Evolutionary conservation across 2,329 filamentous ascomycete genomes (phyloP), one percentile per base, ranked within the genome.

Genomic region (Aspergillus clavatus): DNA sequence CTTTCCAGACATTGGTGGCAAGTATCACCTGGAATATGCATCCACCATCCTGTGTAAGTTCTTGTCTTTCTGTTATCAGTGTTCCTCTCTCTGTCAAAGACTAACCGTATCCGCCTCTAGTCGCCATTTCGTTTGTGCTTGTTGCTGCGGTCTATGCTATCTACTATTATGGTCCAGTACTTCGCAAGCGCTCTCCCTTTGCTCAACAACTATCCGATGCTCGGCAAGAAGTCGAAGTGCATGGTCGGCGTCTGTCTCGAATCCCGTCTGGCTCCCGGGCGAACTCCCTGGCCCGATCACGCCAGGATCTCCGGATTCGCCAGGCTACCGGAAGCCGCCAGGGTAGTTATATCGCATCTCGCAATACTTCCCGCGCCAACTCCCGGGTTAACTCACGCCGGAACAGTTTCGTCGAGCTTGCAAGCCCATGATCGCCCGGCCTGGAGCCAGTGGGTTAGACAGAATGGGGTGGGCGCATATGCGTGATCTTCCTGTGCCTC

Each of bases 101-200:
- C 38, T 50, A 37, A 48, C 28, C 14, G n/a, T 37, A 18, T 19
- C 16, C 4, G 18, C 18, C 26, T 38, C 8, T 41, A 63, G 66
- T 79, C 57, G 75, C 71, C 53, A 80, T 86, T 41, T 77, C 83
- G 0, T 71, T 81, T 40, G 52, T 83, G 1, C 73, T 87, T 1
- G 81, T 84, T 5, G 54, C 76, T 14, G 79, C 81, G 0, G 80
- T 86, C 5, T 85, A 85, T 49, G 70, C 80, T 38, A 82, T 86
- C 50, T 86, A 86, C 70, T 82, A 74, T 72, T 78, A 79, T 44
- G 83, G 83, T 0, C 81, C 81, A 0, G 50, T 51, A 0, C 73
- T 87, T 12, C 78, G 83, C 29, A 74, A 76, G 46, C 68, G 76
- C 2, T 86, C 82, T 10, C 76, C 78, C 0, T 86, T 86, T 54